These are phyloP conservation scores for Daldinia childiae DNA, from an alignment of 495 filamentous ascomycete genomes.

Conservation along the genomic window DNA sequence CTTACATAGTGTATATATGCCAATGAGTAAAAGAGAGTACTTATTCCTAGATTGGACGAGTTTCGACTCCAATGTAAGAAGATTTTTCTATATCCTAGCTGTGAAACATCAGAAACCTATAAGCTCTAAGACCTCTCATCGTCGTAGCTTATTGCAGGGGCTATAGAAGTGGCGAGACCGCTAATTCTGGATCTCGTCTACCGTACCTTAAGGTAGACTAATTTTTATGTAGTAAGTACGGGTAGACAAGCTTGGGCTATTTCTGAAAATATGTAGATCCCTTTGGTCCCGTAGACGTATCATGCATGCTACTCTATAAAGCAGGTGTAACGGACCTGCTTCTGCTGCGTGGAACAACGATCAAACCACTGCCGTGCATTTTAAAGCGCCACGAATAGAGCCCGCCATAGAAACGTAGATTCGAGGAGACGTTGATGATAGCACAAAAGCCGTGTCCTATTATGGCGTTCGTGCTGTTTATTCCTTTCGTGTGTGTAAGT, in stretches of 20 bases:
- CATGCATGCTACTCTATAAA: conserved; percentile 41
- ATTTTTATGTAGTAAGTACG: conserved; percentile 13
- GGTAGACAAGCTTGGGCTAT: too few relatives aligned
- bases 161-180: conserved; percentile 16
- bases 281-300: conserved; percentile 13
- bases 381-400: conserved; percentile 2
- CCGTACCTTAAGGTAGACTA: conserved; percentile 13
- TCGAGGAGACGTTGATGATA: conserved; percentile 25
- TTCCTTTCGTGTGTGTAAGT: conserved; percentile 16
- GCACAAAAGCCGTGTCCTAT: conserved; percentile 17
- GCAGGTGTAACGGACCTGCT: conserved; percentile 38
- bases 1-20: neutral
- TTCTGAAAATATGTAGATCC: conserved; percentile 19
- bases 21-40: neutral
- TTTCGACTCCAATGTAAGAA: neutral
- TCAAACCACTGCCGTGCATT: conserved; percentile 35
- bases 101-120: conserved; percentile 3
- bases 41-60: neutral
- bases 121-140: neutral
- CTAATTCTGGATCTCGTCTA: conserved; percentile 16
- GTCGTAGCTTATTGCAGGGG: conserved; percentile 12
- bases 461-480: conserved; percentile 22
- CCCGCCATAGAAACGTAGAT: conserved; percentile 7
- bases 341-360: conserved; percentile 39
- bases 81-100: neutral